phyloP scores from a whole-genome alignment of 495 filamentous ascomycete species.

The Pseudoneurospora amorphoporcata region DNA sequence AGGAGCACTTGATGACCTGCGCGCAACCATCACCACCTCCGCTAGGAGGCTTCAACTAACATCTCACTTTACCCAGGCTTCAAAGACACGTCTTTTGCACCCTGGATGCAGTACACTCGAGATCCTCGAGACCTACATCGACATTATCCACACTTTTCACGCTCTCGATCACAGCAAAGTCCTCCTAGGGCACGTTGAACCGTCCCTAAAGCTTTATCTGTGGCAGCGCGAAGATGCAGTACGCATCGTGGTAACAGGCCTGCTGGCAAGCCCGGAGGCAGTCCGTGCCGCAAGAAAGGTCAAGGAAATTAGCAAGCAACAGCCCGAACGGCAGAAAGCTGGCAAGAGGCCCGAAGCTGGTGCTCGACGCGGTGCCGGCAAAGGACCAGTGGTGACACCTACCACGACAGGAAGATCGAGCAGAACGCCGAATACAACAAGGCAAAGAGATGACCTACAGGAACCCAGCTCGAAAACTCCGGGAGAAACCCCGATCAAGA shows the following conservation, averaged over 20 bases:
- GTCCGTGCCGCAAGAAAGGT: constrained; percentile 21
- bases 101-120: constrained; percentile 81
- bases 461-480: constrained; percentile 1
- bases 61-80: constrained; percentile 53
- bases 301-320: constrained; percentile 22
- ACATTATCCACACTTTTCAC: constrained; percentile 81
- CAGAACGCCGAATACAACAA: not conserved
- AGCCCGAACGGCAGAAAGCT: not conserved
- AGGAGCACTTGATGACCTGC: constrained; percentile 73
- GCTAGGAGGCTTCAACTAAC: constrained; percentile 55
- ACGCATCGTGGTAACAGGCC: constrained; percentile 72
- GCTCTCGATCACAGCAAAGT: constrained; percentile 87
- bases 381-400: constrained; percentile 8
- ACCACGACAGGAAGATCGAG: not conserved
- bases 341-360: not conserved
- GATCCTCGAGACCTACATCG: constrained; percentile 84
- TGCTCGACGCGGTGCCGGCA: not conserved
- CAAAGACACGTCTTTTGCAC: constrained; percentile 70
- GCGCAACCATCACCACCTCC: constrained; percentile 42
- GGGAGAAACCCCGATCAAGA: not conserved
- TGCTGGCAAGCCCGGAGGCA: constrained; percentile 59
- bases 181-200: constrained; percentile 74
- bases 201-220: constrained; percentile 74
- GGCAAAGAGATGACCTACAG: not conserved
- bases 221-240: constrained; percentile 92